Evolutionary conservation across 768 basidiomycete genomes (phyloP), one percentile per base, ranked within the genome.

Genomic region (Amanita brunnescens): DNA sequence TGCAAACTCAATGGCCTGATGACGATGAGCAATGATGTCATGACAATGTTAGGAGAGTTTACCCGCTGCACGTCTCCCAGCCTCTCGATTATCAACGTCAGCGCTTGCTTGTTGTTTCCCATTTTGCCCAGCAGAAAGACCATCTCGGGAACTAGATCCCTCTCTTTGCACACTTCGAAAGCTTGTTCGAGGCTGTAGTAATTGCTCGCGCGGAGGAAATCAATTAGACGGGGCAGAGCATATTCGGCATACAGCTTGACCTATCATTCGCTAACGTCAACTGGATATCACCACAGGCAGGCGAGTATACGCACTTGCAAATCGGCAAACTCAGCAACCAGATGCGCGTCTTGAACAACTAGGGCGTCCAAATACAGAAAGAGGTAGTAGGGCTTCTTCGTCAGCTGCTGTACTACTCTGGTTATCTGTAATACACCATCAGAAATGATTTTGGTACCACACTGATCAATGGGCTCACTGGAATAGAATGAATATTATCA

Each of bases 51-150:
- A 40, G 18, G 35, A 16, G 8, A 20, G 66, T 80, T 47, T 61
- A 87, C 94, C 52, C 91, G 74, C 55, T 92, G 78, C 0, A 98
- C 96, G 60, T 98, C 94, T 0, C 87, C 92, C 4, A 98, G 72
- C 13, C 92, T 78, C 63, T 98, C 93, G 52, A 99, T 98, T 57
- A 99, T 98, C 16, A 99, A 78, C 53, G 82, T 87, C 54, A 99
- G 67, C 1, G 95, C 96, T 59, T 91, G 78, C 73, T 93, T 95
- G 67, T 96, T 96, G 67, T 97, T 91, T 7, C 96, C 96, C 94
- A 98, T 97, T 24, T 91, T 80, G 0, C 95, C 96, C 1, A 98
- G 80, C 0, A 98, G 75, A 70, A 95, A 99, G 14, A 99, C 95
- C 91, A 96, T 95, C 69, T 98, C 96, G 0, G 82, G 82, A 0